Conservation (phyloP, 2,329 filamentous ascomycete species). For the Neophaeococcomyces aloes region DNA sequence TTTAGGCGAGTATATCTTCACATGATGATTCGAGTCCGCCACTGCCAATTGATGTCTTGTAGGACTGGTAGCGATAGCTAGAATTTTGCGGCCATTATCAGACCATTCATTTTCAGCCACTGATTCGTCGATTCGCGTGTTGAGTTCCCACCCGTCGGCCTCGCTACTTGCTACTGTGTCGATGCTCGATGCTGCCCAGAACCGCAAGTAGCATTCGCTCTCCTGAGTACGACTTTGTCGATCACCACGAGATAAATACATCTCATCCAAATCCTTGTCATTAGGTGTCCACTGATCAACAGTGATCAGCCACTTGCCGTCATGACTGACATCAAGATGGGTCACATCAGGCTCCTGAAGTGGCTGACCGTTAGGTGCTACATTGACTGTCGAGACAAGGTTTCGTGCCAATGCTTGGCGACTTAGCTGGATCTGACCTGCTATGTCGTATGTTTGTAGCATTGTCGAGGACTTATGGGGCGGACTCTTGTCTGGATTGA, state of each 20-base stretch:
- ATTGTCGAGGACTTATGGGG: conserved; percentile 25
- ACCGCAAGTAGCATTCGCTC: conserved; percentile 71
- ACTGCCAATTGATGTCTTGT: conserved; percentile 65
- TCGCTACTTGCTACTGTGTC: conserved; percentile 28
- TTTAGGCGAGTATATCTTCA: conserved; percentile 74
- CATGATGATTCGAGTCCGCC: conserved; percentile 65
- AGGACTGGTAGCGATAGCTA: conserved; percentile 64
- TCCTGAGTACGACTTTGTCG: background rate
- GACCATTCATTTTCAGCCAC: background rate
- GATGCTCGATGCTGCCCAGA: conserved; percentile 70
- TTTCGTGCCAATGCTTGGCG: conserved; percentile 83
- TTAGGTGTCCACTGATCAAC: conserved; percentile 84
- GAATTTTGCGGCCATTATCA: conserved; percentile 52
- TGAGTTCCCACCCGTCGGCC: conserved; percentile 55
- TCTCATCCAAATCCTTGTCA: conserved; percentile 52
- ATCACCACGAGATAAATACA: conserved; percentile 29
- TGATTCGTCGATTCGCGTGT: conserved; percentile 73
- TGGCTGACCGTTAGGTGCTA: conserved; percentile 58
- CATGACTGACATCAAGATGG: conserved; percentile 61
- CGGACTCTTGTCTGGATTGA: conserved; percentile 10
- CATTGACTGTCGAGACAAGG: conserved; percentile 70
- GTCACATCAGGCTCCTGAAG: conserved; percentile 70
- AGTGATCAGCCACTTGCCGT: conserved; percentile 84
- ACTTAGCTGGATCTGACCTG: conserved; percentile 63
- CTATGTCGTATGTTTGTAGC: conserved; percentile 81